These are phyloP conservation scores for Taxawa tesnikishii DNA, from an alignment of 2,329 filamentous ascomycete species.

Conservation along the genomic window DNA sequence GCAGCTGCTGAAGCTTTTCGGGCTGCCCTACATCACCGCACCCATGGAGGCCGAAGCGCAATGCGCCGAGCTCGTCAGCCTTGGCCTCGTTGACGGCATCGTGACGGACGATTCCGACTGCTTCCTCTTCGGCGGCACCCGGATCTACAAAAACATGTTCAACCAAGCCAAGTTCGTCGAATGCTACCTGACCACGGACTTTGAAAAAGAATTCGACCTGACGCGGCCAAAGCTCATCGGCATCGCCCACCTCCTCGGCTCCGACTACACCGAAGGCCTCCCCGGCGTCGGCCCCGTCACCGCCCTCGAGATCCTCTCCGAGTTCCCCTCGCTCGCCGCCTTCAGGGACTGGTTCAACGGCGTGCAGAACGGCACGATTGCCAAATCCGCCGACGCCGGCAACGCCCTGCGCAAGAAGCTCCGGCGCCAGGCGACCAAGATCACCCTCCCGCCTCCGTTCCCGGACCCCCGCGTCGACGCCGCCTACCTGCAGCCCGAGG, in stretches of 20 bases:
- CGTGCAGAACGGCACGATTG: conserved; percentile 56
- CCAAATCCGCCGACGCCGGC: conserved; percentile 41
- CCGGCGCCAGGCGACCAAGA: conserved; percentile 66
- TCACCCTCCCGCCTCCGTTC: conserved; percentile 74
- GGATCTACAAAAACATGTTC: conserved; percentile 99
- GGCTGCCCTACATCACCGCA: conserved; percentile 89
- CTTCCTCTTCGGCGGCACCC: conserved; percentile 90
- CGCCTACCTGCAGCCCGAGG: conserved; percentile 77
- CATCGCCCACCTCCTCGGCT: conserved; percentile 81
- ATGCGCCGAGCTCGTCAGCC: conserved; percentile 75
- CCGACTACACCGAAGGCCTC: conserved; percentile 89
- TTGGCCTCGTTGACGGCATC: conserved; percentile 90
- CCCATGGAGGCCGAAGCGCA: conserved; percentile 99
- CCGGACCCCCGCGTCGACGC: conserved; percentile 66
- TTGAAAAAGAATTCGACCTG: conserved; percentile 81
- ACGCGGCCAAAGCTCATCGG: conserved; percentile 78
- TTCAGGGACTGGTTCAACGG: conserved; percentile 83
- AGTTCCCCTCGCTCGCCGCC: conserved; percentile 63
- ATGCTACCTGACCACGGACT: conserved; percentile 74
- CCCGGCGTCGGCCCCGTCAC: conserved; percentile 88
- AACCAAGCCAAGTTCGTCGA: conserved; percentile 97
- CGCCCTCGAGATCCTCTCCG: conserved; percentile 83
- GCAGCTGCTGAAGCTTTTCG: conserved; percentile 77
- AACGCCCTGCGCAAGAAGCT: conserved; percentile 76
- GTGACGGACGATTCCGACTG: conserved; percentile 96